Base-by-base conservation (phyloP, 495 filamentous ascomycete species). In the Hypoxylon fragiforme region DNA sequence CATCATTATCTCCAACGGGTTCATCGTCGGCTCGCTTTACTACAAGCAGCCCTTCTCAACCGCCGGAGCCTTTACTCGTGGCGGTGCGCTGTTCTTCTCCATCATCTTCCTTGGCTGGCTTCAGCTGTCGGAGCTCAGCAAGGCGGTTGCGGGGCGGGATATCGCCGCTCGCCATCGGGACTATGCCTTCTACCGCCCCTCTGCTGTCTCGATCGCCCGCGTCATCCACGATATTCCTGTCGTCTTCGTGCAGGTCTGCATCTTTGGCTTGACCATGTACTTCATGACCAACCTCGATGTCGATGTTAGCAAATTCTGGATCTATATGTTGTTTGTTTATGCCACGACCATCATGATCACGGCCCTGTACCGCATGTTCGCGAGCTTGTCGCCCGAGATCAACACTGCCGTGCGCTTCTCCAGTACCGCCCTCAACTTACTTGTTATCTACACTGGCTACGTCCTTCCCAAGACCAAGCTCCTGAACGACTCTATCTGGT, bases 151-250 rank as follows among this genome's bases (percentile, higher is more conserved):
- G 0, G 65, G 65, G 2, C 58, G 65, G 7, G 44, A 51, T 2
- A 55, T 68, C 24, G 54, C 49, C 3, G 51, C 65, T 52, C 62
- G 65, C 8, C 65, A 68, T 16, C 50, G 44, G 14, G 81, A 85
- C 30, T 91, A 88, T 54, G 87, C 86, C n/a, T 90, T 91, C 69
- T 89, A 90, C 65, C 80, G 85, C 30, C 88, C 88, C 0, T 87
- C 85, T 38, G 88, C 88, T 34, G 84, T 90, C 38, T 71, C 73
- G 1, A 79, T 91, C 38, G 86, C 85, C 9, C 79, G 85, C 39
- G 81, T 89, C 8, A 67, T 90, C 7, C 73, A 81, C 14, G 88
- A 91, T 61, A 76, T 91, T 44, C 88, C 88, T 0, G 66, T 88
- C 1, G 68, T 89, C 15, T 71, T 87, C 20, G 67, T 79, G 13